Evolutionary conservation across 2,329 filamentous ascomycete species (phyloP), one percentile per base, ranked within the genome.

Genomic region (Aspergillus uvarum): DNA sequence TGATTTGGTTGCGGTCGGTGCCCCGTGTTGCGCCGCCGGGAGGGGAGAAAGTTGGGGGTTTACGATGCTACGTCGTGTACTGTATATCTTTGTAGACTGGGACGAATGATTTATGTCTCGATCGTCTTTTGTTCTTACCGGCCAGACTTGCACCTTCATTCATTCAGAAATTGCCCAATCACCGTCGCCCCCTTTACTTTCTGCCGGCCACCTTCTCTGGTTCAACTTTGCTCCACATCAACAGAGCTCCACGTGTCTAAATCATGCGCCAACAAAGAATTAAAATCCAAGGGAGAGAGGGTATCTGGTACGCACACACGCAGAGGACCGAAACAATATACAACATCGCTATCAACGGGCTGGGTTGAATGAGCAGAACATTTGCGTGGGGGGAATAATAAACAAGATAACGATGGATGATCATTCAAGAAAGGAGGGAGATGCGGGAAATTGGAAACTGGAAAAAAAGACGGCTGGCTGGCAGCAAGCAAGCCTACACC

Each of bases 401-500:
- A 44, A 7, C 38, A 44, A 44, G 16, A 44, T 19, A n/a, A 44
- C 16, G 14, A 19, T 44, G 38, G 16, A 7, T 44, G n/a, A 6
- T 16, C 5, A 7, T 44, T 16, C 14, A 44, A 44, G 38, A 19
- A 44, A 8, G 38, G 6, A 19, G 19, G 14, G 14, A 16, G 38
- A 19, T 16, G 16, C 38, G 16, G 38, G 14, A 35, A 16, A 35
- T 0, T 44, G 14, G 38, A 31, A 22, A 22, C 22, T 22, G 22
- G 22, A 22, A 22, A 22, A 50, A 47, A 12, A 32, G 26, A 29
- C 44, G 42, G 19, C 47, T 16, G 19, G 47, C 42, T 14, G 24
- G 31, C 26, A 44, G 48, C 14, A 24, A 42, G 16, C 22, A 24
- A 12, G 35, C 14, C 67, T 62, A 76, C 50, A 76, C 72, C 60